Evolutionary conservation across 768 basidiomycete species (phyloP).

Genomic region (Lactifluus hygrophoroides): DNA sequence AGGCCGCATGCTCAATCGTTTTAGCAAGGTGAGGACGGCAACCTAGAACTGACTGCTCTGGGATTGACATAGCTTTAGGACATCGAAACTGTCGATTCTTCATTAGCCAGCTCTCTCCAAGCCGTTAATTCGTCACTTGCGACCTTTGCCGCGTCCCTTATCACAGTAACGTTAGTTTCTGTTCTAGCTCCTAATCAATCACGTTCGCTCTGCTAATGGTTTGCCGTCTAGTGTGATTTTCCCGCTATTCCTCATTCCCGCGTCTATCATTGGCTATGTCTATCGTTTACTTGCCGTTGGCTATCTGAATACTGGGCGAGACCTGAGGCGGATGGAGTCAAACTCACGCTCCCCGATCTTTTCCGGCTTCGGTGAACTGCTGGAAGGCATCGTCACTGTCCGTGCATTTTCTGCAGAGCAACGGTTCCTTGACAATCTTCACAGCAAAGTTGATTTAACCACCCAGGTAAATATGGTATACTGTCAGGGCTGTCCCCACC

Average conservation of each 20-base stretch:
- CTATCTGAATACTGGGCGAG: conserved; percentile 73
- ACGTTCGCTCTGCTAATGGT: conserved; percentile 22
- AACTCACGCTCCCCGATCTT: conserved; percentile 80
- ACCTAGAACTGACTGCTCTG: background rate
- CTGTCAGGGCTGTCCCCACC: background rate
- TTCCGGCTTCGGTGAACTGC: conserved; percentile 70
- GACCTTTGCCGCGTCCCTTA: conserved; percentile 64
- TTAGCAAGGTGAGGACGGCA: conserved; percentile 45
- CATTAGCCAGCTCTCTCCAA: conserved; percentile 58
- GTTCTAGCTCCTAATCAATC: background rate
- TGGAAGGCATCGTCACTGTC: conserved; percentile 89
- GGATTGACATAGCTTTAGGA: conserved; percentile 36
- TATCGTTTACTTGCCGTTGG: conserved; percentile 66
- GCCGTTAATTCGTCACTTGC: conserved; percentile 73
- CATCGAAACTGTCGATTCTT: conserved; percentile 78
- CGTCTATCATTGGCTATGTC: conserved; percentile 58
- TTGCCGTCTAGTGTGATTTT: conserved; percentile 47
- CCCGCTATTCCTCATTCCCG: conserved; percentile 77
- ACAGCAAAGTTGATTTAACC: conserved; percentile 66
- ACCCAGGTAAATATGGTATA: conserved; percentile 43
- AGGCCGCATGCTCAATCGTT: conserved; percentile 83
- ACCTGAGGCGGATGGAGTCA: conserved; percentile 85
- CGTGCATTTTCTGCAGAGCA: conserved; percentile 82
- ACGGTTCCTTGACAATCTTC: conserved; percentile 67
- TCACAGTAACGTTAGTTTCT: conserved; percentile 54